Evolutionary conservation across 306 rosid genomes (phyloP), one percentile per base, ranked within the genome.

Genomic region (Canavalia gladiata): DNA sequence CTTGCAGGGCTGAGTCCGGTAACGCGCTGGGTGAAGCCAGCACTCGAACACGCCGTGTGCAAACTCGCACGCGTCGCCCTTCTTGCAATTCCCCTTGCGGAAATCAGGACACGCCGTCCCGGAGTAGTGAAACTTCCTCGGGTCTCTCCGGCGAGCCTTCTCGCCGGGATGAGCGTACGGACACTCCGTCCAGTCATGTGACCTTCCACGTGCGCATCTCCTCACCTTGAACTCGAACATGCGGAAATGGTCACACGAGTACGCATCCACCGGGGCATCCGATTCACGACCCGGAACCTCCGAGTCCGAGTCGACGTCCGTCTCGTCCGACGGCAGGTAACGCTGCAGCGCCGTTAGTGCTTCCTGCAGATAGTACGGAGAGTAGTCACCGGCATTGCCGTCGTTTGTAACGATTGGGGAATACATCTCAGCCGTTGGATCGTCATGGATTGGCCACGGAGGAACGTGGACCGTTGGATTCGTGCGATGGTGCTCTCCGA

Each of bases 111-210:
- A 96, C 1, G 97, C 96, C 59, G 97, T 83, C 2, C 99, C 99
- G 1, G 98, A 93, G 33, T 96, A 96, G 79, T 93, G 97, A 4
- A 58, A 96, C 87, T 90, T 91, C 62, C 98, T 86, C 34, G 98
- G 97, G 62, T 96, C 99, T 3, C 98, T 82, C 18, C 99, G 92
- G 70, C 98, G 97, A n/a, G 99, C 99, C 83, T 96, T 96, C 87
- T 96, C 99, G 6, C 99, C 99, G 1, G 98, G 99, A 70, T 96
- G 99, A 1, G 98, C 99, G 78, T 89, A 96, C 8, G 99, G 99
- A 69, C 99, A 96, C 90, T 96, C 98, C 1, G 99, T 96, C 99
- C 99, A 96, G 90, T 96, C 99, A 46, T 96, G 99, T 0, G 99
- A 96, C 68, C 97, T 83, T 0, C 98, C 99, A n/a, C 98, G 91